Conservation (phyloP, 2,329 filamentous ascomycete genomes). For the Fusarium metavorans region DNA sequence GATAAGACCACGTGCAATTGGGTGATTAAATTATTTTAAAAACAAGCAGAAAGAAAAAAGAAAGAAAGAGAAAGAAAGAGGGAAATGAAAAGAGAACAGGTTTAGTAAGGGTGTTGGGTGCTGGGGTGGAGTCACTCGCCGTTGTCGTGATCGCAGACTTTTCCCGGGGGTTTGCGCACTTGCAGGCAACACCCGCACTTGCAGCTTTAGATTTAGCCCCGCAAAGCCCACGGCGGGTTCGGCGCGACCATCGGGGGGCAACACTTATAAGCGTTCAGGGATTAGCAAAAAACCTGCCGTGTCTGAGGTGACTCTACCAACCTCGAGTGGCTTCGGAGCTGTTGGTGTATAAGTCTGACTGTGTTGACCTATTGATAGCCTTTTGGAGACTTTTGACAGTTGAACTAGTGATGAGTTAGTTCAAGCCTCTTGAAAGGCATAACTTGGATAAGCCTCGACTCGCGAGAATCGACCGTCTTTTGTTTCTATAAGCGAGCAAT, state of each 20-base stretch:
- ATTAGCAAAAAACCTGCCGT: background rate
- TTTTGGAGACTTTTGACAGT: background rate
- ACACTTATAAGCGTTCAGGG: constrained; percentile 7
- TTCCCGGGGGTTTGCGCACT: constrained; percentile 4
- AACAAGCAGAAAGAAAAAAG: background rate
- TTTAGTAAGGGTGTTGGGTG: constrained; percentile 1
- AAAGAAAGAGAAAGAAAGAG: background rate
- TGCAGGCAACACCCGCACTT: background rate
- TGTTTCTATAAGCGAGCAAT: constrained; percentile 28
- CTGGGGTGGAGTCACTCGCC: constrained; percentile 30
- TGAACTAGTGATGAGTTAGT: background rate
- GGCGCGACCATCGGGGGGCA: constrained; percentile 18
- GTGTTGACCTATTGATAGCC: background rate
- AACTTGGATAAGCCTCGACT: background rate
- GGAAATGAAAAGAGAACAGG: constrained; percentile 15
- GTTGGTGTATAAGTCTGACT: background rate
- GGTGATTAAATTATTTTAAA: background rate
- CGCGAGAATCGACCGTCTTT: constrained; percentile 17
- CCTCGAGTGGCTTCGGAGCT: background rate
- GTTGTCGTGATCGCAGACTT: constrained; percentile 44
- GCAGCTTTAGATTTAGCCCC: constrained; percentile 21
- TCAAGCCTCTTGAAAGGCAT: background rate
- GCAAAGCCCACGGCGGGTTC: constrained; percentile 20
- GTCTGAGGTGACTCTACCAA: constrained; percentile 1
- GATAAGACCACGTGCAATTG: background rate